Evolutionary conservation across 177 flowering plant genomes (phyloP), one percentile per base, ranked within the genome.

Genomic region (Telopea speciosissima): DNA sequence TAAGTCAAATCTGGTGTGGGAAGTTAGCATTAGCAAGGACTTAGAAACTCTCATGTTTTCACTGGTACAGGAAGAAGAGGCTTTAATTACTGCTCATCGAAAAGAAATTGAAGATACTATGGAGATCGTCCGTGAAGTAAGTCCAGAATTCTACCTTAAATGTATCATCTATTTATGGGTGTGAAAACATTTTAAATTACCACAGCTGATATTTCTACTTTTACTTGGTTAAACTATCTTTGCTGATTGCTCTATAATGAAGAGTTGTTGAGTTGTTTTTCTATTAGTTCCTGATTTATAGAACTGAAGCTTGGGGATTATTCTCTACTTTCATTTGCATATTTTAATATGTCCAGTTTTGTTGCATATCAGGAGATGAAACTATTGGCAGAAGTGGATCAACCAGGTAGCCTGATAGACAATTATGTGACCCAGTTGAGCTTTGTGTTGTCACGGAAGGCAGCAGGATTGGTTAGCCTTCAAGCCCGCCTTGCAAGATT

Each of bases 111-210:
- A 96, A 84, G 96, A 96, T 70, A 93, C 97, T 0, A 93, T 93
- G 97, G 98, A 93, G 78, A 91, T 96, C 70, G 99, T 96, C 70
- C 95, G 98, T 25, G 99, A 96, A 79, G 99, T 91, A 88, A 85
- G 93, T 78, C 56, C 73, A 5, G 17, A n/a, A 40, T 59, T 66
- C 23, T 31, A 25, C 44, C 24, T 72, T 42, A 28, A 49, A 49
- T 49, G 13, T 49, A 49, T 49, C 40, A 5, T 36, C 40, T 36
- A 36, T 49, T 49, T 49, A 5, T 12, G 54, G 54, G 19, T 49
- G 17, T 12, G 19, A 13, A 49, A 16, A 49, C 54, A 12, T 49
- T 16, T 4, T 49, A 49, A 12, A 49, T 12, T 49, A 17, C 54
- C 4, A 49, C 19, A 0, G 14, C 14, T 16, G 14, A 13, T 49